These are phyloP conservation scores for Jamesozyma rosinii DNA, from an alignment of 805 yeast genomes.

Conservation along the genomic window DNA sequence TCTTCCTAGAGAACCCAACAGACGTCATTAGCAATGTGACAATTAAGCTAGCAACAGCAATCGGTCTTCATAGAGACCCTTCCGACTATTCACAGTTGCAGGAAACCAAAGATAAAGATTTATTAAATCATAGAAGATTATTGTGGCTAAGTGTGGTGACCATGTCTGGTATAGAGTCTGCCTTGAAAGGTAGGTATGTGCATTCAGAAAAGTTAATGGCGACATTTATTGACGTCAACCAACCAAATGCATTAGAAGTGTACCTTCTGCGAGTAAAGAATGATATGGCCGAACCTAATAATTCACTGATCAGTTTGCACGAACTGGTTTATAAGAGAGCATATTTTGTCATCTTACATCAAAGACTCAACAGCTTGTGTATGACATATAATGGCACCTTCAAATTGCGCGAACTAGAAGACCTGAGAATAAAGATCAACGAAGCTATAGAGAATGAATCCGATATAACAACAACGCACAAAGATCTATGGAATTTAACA, in stretches of 20 bases:
- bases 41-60: constrained; percentile 22
- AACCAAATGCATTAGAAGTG: constrained; percentile 11
- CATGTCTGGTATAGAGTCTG: constrained; percentile 19
- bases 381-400: constrained; percentile 12
- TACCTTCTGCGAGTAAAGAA: constrained; percentile 17
- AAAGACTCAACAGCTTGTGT: constrained; percentile 18
- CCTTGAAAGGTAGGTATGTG: constrained; percentile 22
- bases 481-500: neutral
- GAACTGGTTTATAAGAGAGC: constrained; percentile 19
- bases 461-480: neutral
- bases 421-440: constrained; percentile 12
- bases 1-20: constrained; percentile 27
- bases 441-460: constrained; percentile 13
- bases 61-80: constrained; percentile 30
- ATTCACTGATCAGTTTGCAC: constrained; percentile 12
- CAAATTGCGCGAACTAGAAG: constrained; percentile 12
- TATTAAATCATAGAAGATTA: constrained; percentile 23
- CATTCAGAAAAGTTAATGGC: constrained; percentile 9
- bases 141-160: constrained; percentile 24
- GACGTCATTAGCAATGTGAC: constrained; percentile 23
- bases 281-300: constrained; percentile 10
- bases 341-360: constrained; percentile 17
- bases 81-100: constrained; percentile 18
- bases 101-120: constrained; percentile 8
- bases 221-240: constrained; percentile 14